phyloP scores from a whole-genome alignment of 257 asterid genomes.

The Agastache rugosa region DNA sequence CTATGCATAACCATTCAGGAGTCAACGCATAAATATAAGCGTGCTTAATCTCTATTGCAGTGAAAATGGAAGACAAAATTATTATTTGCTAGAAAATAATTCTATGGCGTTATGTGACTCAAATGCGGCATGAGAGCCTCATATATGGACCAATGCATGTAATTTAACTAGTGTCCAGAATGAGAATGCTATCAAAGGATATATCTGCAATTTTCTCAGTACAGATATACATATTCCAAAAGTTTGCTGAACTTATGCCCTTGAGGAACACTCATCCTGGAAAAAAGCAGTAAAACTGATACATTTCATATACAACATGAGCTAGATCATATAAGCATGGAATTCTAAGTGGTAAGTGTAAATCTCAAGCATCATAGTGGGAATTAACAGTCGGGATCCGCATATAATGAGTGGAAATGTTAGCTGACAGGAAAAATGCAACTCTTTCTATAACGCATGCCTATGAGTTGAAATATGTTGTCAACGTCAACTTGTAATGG shows the following conservation, averaged over 20 bases:
- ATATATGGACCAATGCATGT: not conserved
- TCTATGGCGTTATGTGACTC: not conserved
- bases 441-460: not conserved
- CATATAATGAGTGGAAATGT: not conserved
- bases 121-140: slow-evolving; percentile 15
- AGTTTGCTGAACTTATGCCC: not conserved
- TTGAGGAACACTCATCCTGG: not conserved
- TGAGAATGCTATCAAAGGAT: not conserved
- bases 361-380: slow-evolving; percentile 1
- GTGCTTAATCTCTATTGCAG: slow-evolving; percentile 10
- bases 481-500: not conserved
- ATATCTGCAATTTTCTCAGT: not conserved
- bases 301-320: not conserved
- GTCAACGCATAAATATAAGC: slow-evolving; percentile 18
- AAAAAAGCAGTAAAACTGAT: not conserved
- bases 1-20: slow-evolving; percentile 16
- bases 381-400: not conserved
- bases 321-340: not conserved
- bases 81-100: not conserved
- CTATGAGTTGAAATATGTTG: not conserved
- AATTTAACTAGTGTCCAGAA: not conserved
- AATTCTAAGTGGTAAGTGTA: not conserved
- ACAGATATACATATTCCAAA: slow-evolving; percentile 4
- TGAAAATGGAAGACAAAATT: not conserved
- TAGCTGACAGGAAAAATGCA: not conserved